Base-by-base conservation (phyloP, 345 rosid species). In the Noccaea bulbosa region DNA sequence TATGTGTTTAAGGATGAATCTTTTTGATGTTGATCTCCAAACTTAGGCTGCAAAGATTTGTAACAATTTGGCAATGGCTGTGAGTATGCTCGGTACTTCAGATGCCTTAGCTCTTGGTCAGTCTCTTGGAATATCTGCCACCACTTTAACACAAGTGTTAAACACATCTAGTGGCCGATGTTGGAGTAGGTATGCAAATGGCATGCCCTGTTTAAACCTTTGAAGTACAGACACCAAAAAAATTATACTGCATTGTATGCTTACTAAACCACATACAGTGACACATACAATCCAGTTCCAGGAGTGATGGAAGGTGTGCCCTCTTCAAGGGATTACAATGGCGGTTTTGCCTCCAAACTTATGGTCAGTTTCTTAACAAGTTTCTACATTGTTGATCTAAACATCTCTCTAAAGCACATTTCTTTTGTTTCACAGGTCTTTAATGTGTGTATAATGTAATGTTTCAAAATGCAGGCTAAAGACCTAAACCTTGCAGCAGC, bases 281-380 rank as follows among this genome's bases (percentile, higher is more conserved):
- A 91, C 73, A 65, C 79, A 54, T 91, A 93, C 58, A 93, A 93
- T 70, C 98, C 96, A 68, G 97, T 91, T 81, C 98, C 98, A 17
- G 98, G 98, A 70, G 97, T 91, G 51, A 88, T 91, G 98, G 78
- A 83, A 83, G 91, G 96, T 24, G 94, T 91, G 80, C 98, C 97
- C 0, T 85, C 98, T 81, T 80, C 97, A 40, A 82, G 82, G 75
- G 82, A 91, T 67, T 93, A 93, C 61, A 73, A 32, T 41, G 94
- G 97, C 1, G 98, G 98, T 27, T 93, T 93, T 60, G 75, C 97
- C 58, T 62, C 90, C 47, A 88, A 86, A 74, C 93, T 93, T 37
- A 90, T 93, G 98, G 98, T 90, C 77, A 61, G 77, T 50, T 34
- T 65, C 62, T 45, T 68, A 48, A 4, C 67, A 32, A 37, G 5